Conservation (phyloP, 345 rosid genomes). For the Murraya paniculata region DNA sequence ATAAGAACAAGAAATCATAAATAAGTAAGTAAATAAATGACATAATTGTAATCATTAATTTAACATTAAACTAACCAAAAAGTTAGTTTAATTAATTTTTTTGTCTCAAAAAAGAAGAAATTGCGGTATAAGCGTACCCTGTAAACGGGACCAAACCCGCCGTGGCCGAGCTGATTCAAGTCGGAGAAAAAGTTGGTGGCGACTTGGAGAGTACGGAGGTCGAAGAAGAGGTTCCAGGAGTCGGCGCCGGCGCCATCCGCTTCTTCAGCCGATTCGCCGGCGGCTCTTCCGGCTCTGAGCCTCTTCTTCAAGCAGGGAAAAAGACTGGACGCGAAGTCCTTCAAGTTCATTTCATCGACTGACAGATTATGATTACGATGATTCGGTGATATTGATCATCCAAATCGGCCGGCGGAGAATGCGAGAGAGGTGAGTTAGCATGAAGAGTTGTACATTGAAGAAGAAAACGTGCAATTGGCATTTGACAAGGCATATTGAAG, state of each 20-base stretch:
- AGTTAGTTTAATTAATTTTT: background rate
- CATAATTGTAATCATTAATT: background rate
- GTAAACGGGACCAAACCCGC: slow-evolving; percentile 93
- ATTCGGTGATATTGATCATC: background rate
- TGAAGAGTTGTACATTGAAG: background rate
- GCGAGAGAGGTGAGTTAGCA: background rate
- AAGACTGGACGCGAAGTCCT: slow-evolving; percentile 29
- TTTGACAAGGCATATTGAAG: background rate
- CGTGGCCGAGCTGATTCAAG: slow-evolving; percentile 71
- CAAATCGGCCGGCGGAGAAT: background rate
- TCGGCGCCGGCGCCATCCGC: slow-evolving; percentile 23
- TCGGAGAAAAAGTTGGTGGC: slow-evolving; percentile 85
- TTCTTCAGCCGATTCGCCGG: slow-evolving; percentile 10
- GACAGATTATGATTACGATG: background rate
- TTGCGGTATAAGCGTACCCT: slow-evolving; percentile 35
- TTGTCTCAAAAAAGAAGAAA: too few species aligned
- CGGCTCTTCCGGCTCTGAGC: slow-evolving; percentile 14
- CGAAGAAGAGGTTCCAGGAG: slow-evolving; percentile 53
- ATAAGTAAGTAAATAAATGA: too few species aligned
- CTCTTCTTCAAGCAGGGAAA: slow-evolving; percentile 24
- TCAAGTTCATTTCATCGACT: slow-evolving; percentile 23
- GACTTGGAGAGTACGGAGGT: slow-evolving; percentile 52
- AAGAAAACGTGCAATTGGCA: background rate
- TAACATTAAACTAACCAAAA: background rate
- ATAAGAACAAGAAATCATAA: too few species aligned